A percentile compares a stretch with the other conserved stretches of the same genome.
Conservation (phyloP, 2,329 filamentous ascomycete species). For the Curvularia sp. region DNA sequence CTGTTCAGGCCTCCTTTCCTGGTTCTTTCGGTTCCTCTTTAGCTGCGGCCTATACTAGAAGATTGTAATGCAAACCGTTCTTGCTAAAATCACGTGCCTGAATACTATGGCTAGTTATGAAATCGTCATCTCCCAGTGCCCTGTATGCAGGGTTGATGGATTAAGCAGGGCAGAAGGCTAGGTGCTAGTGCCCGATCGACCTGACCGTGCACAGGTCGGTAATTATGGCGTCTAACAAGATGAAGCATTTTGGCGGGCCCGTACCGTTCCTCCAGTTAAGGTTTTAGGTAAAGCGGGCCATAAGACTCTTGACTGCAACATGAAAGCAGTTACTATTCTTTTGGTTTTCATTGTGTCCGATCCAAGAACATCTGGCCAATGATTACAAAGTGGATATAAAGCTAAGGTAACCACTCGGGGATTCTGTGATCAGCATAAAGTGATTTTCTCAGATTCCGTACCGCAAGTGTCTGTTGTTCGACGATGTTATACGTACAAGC, state of each 20-base stretch:
- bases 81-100: neutral
- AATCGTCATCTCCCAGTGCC: neutral
- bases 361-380: neutral
- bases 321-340: neutral
- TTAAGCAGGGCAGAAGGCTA: neutral
- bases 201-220: neutral
- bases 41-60: constrained; percentile 5
- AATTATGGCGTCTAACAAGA: neutral
- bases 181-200: neutral
- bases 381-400: neutral
- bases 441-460: neutral
- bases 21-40: neutral
- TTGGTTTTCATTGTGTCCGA: neutral
- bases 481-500: neutral
- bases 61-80: constrained; percentile 13
- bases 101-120: neutral
- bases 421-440: neutral
- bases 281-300: neutral
- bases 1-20: neutral
- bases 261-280: neutral
- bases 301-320: neutral
- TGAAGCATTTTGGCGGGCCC: neutral
- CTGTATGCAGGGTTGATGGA: neutral
- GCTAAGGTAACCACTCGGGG: neutral
- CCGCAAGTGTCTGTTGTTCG: neutral